These are phyloP conservation scores for Pyricularia grisea DNA, from an alignment of 2,329 filamentous ascomycete genomes.

Conservation along the genomic window DNA sequence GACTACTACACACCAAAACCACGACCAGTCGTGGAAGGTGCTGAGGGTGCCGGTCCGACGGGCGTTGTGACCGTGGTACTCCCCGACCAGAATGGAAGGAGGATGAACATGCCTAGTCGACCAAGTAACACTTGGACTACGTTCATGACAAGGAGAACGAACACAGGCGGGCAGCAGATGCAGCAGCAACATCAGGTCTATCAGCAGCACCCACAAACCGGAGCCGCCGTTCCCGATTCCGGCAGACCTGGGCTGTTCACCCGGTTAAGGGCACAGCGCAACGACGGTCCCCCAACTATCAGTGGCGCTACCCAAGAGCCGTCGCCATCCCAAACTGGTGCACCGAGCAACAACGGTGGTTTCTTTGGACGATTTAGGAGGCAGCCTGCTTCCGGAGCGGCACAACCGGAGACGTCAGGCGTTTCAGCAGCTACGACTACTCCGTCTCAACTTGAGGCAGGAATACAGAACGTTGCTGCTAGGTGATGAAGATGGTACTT, in stretches of 20 bases:
- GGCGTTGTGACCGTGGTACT: constrained; percentile 18
- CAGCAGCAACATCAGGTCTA: background rate
- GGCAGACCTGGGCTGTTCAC: background rate
- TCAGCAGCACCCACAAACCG: background rate
- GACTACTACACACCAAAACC: constrained; percentile 96
- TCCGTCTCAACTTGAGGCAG: constrained; percentile 25
- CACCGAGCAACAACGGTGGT: background rate
- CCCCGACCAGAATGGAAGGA: constrained; percentile 18
- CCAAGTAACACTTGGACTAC: constrained; percentile 30
- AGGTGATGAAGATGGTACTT: background rate
- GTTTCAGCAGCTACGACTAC: constrained; percentile 9
- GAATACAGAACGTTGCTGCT: constrained; percentile 9
- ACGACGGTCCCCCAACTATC: background rate
- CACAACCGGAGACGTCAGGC: background rate
- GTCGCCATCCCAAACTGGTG: background rate
- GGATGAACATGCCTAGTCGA: constrained; percentile 37
- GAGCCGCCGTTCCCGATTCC: background rate
- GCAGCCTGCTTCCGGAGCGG: background rate
- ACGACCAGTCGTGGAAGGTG: constrained; percentile 53
- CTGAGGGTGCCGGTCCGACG: constrained; percentile 20
- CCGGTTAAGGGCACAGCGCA: background rate
- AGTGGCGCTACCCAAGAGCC: background rate
- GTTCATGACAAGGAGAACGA: constrained; percentile 8
- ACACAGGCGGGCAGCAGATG: background rate
- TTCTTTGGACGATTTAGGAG: background rate